A percentile compares a stretch with the other conserved stretches of the same genome.
Evolutionary conservation across 352 stramenopile genomes (phyloP).

Genomic region (Phytophthora lateralis): DNA sequence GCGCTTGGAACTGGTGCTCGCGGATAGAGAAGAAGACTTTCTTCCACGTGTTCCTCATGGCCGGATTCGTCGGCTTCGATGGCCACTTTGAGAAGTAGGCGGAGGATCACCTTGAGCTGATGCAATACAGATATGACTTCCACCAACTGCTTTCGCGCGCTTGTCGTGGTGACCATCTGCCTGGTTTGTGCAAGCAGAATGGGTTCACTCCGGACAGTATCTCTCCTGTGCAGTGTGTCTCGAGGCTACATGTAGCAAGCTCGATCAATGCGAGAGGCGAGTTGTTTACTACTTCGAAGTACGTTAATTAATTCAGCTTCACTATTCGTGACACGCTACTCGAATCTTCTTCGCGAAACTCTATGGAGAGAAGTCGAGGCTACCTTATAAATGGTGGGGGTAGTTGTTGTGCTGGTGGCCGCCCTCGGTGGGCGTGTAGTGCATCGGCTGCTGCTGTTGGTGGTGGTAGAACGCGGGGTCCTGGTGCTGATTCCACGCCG

Average conservation of each 20-base stretch:
- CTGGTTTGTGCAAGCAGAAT: constrained; percentile 17
- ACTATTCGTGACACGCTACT: constrained; percentile 15
- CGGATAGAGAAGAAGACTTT: constrained; percentile 92
- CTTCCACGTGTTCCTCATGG: constrained; percentile 92
- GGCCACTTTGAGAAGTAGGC: constrained; percentile 90
- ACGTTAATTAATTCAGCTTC: constrained; percentile 35
- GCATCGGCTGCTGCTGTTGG: constrained; percentile 15
- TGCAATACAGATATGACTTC: constrained; percentile 30
- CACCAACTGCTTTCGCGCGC: constrained; percentile 15
- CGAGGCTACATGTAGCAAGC: not conserved
- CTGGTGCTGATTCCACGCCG: constrained; percentile 31
- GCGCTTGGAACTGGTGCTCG: constrained; percentile 93
- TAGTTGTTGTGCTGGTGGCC: constrained; percentile 20
- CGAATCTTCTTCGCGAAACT: constrained; percentile 15
- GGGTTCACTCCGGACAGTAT: constrained; percentile 17
- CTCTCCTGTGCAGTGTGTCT: not conserved
- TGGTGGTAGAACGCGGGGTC: constrained; percentile 17
- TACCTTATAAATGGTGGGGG: constrained; percentile 31
- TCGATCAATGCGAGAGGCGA: not conserved
- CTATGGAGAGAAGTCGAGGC: constrained; percentile 10
- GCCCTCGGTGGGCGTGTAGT: constrained; percentile 19
- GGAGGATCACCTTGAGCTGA: constrained; percentile 5
- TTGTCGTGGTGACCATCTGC: constrained; percentile 15
- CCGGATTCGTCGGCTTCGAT: constrained; percentile 93
- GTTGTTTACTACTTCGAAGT: constrained; percentile 37